These are phyloP conservation scores for Colletotrichum sojae DNA, from an alignment of 2,329 filamentous ascomycete genomes.

Conservation along the genomic window DNA sequence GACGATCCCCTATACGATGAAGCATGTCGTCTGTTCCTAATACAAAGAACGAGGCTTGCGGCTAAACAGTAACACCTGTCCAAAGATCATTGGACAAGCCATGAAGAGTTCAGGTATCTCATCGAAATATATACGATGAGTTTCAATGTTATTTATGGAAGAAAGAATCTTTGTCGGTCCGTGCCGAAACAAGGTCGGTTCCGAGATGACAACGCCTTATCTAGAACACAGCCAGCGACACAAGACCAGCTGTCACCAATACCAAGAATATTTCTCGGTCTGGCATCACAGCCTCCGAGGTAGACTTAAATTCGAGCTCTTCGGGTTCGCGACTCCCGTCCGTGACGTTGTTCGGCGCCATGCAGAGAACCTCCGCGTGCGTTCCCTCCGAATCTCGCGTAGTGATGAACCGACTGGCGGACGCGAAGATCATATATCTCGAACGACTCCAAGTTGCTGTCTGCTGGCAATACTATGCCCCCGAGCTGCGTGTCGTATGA, in stretches of 20 bases:
- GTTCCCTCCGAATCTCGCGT: background rate
- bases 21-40: too few relatives aligned
- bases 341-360: slow-evolving; percentile 12
- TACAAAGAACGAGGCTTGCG: too few relatives aligned
- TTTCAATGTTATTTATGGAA: background rate
- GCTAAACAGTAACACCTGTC: too few relatives aligned
- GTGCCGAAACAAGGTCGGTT: background rate
- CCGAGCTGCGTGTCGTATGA: background rate
- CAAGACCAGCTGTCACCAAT: background rate
- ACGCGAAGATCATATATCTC: slow-evolving; percentile 21
- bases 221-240: background rate
- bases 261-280: background rate
- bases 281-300: background rate
- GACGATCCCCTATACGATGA: too few relatives aligned
- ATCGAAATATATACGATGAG: too few relatives aligned
- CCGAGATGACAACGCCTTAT: background rate
- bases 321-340: slow-evolving; percentile 22
- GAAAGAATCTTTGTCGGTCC: background rate
- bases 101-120: too few relatives aligned
- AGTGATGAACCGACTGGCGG: slow-evolving; percentile 8
- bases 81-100: too few relatives aligned
- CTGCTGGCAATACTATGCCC: background rate
- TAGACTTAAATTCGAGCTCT: background rate
- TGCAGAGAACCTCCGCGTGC: background rate
- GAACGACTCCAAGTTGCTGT: background rate